A percentile compares a stretch with the other conserved stretches of the same genome.
These are phyloP conservation scores for Penicillium capsulatum DNA, from an alignment of 2,329 filamentous ascomycete genomes.

Conservation along the genomic window DNA sequence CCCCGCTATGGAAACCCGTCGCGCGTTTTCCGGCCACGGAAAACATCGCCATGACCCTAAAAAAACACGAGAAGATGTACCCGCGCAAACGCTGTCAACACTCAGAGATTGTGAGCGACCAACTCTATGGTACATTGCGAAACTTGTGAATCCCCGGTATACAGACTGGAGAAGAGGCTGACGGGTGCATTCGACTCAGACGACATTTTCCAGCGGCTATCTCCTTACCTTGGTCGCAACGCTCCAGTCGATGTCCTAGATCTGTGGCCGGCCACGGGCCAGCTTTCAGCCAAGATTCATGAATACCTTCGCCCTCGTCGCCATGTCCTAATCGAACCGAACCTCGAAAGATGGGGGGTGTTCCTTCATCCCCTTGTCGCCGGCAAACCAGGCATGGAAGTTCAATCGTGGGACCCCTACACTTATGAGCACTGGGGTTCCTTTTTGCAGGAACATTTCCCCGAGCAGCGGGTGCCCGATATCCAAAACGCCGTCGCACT, in stretches of 20 bases:
- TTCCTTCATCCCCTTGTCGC: constrained; percentile 59
- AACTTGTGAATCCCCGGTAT: background rate
- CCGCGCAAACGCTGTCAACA: background rate
- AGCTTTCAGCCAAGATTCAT: constrained; percentile 76
- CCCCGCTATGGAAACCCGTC: background rate
- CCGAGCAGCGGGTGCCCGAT: constrained; percentile 46
- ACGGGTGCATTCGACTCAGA: constrained; percentile 41
- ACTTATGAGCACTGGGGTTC: constrained; percentile 54
- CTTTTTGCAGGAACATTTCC: constrained; percentile 42
- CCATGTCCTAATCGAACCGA: constrained; percentile 78
- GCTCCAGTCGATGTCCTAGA: constrained; percentile 81
- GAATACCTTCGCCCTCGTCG: constrained; percentile 69
- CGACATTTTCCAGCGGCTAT: constrained; percentile 66
- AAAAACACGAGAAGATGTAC: too few species aligned
- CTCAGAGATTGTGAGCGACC: constrained; percentile 27
- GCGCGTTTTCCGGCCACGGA: background rate
- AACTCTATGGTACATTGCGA: constrained; percentile 31
- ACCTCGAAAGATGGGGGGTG: constrained; percentile 54
- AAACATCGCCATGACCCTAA: too few species aligned
- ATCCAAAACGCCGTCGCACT: constrained; percentile 39
- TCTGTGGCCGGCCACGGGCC: constrained; percentile 71
- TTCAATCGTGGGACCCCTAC: constrained; percentile 54
- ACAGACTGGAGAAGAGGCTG: background rate
- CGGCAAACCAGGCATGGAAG: constrained; percentile 44
- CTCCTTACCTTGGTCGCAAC: constrained; percentile 63